A percentile compares a stretch with the other conserved stretches of the same genome.
Conservation (phyloP, 495 filamentous ascomycete genomes). For the Penicillium turbatum region DNA sequence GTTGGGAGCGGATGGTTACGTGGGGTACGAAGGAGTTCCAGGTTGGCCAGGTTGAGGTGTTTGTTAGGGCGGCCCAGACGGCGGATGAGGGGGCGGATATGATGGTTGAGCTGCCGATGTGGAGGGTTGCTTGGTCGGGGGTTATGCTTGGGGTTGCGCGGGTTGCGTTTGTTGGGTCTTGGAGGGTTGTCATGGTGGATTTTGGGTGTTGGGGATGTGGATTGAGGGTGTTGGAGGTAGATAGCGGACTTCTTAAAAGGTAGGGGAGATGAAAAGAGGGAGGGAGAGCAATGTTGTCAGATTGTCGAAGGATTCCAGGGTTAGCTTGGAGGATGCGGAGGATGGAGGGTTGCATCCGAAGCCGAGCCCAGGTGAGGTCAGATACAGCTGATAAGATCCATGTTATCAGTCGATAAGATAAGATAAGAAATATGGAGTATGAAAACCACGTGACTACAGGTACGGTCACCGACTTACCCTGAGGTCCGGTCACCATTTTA, state of each 20-base stretch:
- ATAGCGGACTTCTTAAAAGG: too few species aligned
- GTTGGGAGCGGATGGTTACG: slow-evolving; percentile 40
- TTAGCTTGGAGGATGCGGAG: not conserved
- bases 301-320: not conserved
- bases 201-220: too few species aligned
- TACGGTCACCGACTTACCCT: too few species aligned
- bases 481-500: too few species aligned
- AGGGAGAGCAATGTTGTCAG: too few species aligned
- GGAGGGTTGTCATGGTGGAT: slow-evolving; percentile 14
- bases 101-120: slow-evolving; percentile 32
- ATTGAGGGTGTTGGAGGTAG: too few species aligned
- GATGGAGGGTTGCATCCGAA: slow-evolving; percentile 5
- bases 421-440: too few species aligned
- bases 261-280: too few species aligned
- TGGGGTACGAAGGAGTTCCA: slow-evolving; percentile 45
- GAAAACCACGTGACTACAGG: too few species aligned
- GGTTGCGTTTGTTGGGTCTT: slow-evolving; percentile 21
- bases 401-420: too few species aligned
- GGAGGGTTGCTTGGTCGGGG: slow-evolving; percentile 25
- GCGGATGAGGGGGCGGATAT: slow-evolving; percentile 31
- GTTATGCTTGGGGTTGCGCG: slow-evolving; percentile 35
- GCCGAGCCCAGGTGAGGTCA: not conserved
- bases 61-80: slow-evolving; percentile 36
- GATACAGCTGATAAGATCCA: too few species aligned
- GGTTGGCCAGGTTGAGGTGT: slow-evolving; percentile 41